These are phyloP conservation scores for Catharanthus roseus DNA, from an alignment of 257 asterid genomes.

Conservation along the genomic window DNA sequence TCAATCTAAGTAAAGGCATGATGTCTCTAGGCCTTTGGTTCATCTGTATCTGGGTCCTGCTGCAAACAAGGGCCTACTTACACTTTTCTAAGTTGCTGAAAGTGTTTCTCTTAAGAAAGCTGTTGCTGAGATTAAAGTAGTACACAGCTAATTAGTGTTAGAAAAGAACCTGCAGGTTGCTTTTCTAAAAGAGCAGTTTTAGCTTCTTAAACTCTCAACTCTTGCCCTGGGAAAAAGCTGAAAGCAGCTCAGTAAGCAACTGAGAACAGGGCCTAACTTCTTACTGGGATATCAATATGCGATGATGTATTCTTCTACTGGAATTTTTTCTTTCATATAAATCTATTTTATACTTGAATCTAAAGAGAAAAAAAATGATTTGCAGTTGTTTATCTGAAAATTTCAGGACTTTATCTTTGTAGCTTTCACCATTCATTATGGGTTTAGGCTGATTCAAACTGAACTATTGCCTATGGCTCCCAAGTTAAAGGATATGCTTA, in stretches of 20 bases:
- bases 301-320: not conserved
- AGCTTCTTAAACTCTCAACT: not conserved
- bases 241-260: not conserved
- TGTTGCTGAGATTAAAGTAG: too few relatives aligned
- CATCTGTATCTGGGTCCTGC: not conserved
- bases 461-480: not conserved
- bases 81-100: not conserved
- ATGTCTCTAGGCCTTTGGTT: not conserved
- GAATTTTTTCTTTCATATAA: not conserved
- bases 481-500: not conserved
- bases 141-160: not conserved
- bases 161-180: not conserved
- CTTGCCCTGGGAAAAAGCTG: not conserved
- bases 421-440: not conserved
- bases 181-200: not conserved
- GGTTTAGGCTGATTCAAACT: not conserved
- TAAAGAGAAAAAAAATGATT: not conserved
- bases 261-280: not conserved
- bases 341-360: not conserved
- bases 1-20: not conserved
- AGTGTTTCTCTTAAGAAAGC: not conserved
- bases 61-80: not conserved
- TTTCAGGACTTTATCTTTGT: not conserved
- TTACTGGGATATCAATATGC: not conserved
- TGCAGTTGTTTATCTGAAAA: not conserved